Conservation (phyloP, 1,284 basidiomycete species). For the Rhodotorula sp. region DNA sequence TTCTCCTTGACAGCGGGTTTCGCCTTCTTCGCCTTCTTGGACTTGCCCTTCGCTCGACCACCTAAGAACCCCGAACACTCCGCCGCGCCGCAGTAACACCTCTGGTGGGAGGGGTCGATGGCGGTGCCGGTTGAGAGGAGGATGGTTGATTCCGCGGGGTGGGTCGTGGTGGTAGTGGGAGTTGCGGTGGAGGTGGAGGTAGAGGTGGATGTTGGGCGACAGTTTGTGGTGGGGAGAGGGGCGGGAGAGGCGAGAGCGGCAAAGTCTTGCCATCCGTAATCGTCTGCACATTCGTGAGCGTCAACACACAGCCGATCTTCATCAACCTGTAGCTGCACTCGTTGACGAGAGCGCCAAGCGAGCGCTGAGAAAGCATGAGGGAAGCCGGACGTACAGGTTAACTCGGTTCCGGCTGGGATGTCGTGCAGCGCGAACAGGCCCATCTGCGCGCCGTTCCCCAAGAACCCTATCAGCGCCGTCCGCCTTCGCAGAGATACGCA, state of each 20-base stretch:
- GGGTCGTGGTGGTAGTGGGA: neutral
- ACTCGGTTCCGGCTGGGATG: conserved; percentile 52
- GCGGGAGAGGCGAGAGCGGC: conserved; percentile 4
- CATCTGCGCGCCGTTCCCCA: conserved; percentile 26
- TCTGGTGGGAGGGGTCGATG: conserved; percentile 45
- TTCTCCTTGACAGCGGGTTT: neutral
- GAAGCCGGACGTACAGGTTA: conserved; percentile 39
- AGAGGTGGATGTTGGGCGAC: neutral
- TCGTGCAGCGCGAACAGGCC: conserved; percentile 50
- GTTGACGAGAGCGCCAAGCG: no score
- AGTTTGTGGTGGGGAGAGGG: neutral
- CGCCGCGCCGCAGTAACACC: conserved; percentile 50
- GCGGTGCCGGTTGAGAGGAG: conserved; percentile 27
- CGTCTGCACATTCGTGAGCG: conserved; percentile 47
- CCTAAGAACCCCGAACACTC: conserved; percentile 50
- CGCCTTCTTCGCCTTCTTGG: neutral
- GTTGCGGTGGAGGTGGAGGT: neutral
- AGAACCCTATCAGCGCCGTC: neutral
- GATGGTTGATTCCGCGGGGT: neutral
- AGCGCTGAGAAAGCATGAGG: neutral
- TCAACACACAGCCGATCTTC: no score
- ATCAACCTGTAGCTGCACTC: no score
- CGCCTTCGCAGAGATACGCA: neutral
- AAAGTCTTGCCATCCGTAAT: conserved; percentile 44
- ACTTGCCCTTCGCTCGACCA: neutral